Evolutionary conservation across 2,329 filamentous ascomycete genomes (phyloP), one percentile per base, ranked within the genome.

Genomic region (Sporothrix dimorphospora): DNA sequence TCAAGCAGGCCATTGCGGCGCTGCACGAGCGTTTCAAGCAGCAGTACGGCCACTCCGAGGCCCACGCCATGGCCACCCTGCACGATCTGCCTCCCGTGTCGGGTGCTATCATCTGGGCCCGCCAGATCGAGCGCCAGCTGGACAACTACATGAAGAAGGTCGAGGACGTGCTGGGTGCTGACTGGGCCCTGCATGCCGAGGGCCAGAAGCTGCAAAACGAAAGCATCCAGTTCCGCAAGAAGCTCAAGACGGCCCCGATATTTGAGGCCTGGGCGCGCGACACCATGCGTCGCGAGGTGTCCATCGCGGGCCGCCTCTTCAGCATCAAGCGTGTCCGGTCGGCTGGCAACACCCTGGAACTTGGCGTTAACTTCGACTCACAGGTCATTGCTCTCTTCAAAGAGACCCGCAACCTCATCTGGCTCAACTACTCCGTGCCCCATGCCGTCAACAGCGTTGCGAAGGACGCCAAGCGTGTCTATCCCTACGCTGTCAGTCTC

Each of bases 331-430:
- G 92, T 76, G 94, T 97, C 76, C 90, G 96, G 76, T 93, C 95
- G n/a, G 92, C 93, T 16, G 95, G 95, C 73, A 96, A 97, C 78
- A 89, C 90, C 16, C 84, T 98, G 42, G 95, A 98, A 81, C 86
- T 99, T 34, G 89, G 88, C 14, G 94, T 99, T 80, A 99, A 98
- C 82, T 99, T 99, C 77, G 95, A 99, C 79, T 91, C 93, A 14
- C 96, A 99, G 79, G 93, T 98, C 72, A 99, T 99, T 79, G 94
- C 95, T 0, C 85, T 99, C 11, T 99, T 99, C 87, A 99, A 99
- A 79, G 96, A 99, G 83, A 97, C 97, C 34, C 90, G 97, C 53
- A 99, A 99, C 79, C 84, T 99, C 57, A 90, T 94, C 14, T 99
- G 96, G 95, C 90, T 97, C 74, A 96, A 94, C 76, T 99, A 94